Percentiles rank a stretch among this genome's conserved stretches.
Evolutionary conservation across 1,284 basidiomycete species (phyloP).

Genomic region (Fistulinella cinereoalba): DNA sequence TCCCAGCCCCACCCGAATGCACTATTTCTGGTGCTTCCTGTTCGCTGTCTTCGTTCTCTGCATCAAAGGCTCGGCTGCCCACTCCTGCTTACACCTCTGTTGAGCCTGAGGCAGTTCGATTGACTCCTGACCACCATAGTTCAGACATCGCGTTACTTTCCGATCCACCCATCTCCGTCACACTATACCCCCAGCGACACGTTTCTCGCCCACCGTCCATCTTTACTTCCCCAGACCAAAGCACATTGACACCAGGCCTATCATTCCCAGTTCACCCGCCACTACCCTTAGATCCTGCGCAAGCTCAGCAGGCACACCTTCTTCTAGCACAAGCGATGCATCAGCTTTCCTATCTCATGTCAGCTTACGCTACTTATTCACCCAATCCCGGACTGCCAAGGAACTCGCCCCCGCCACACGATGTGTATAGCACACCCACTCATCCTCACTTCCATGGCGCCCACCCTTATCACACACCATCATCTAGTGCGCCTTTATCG

Average conservation of each 20-base stretch:
- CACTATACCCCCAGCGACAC: constrained; percentile 15
- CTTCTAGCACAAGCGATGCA: constrained; percentile 33
- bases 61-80: constrained; percentile 10
- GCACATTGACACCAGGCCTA: constrained; percentile 4
- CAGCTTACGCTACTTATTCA: constrained; percentile 22
- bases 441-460: constrained; percentile 10
- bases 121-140: not conserved
- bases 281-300: constrained; percentile 24
- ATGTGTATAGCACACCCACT: constrained; percentile 14
- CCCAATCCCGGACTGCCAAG: constrained; percentile 20
- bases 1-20: constrained; percentile 11
- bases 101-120: constrained; percentile 6
- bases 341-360: constrained; percentile 32
- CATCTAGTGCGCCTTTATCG: constrained; percentile 24
- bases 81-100: constrained; percentile 8
- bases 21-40: constrained; percentile 9
- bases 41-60: constrained; percentile 4
- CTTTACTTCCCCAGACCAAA: constrained; percentile 14
- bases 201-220: constrained; percentile 15
- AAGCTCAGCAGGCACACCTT: constrained; percentile 33
- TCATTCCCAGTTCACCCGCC: constrained; percentile 14
- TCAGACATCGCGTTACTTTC: constrained; percentile 1
- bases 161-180: constrained; percentile 1
- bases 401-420: constrained; percentile 11
- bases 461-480: constrained; percentile 20